A percentile compares a stretch with the other conserved stretches of the same genome.
Conservation (phyloP, 202 grass and related monocot genomes). For the Brachypodium distachyon region DNA sequence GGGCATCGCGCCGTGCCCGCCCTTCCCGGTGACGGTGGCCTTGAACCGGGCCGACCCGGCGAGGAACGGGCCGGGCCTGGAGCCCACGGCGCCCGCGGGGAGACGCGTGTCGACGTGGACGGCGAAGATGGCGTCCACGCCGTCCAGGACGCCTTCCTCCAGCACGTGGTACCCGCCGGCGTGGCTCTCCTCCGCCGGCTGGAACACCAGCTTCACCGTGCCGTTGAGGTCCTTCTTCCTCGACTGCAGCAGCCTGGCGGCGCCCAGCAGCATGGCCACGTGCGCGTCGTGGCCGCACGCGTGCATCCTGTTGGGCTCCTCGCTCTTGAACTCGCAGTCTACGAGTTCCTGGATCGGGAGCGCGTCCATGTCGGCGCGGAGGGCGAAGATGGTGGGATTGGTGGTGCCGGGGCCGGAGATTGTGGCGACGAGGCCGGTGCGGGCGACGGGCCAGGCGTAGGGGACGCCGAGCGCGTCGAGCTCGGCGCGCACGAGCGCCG, state of each 20-base stretch:
- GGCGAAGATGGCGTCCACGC: constrained; percentile 45
- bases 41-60: constrained; percentile 56
- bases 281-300: constrained; percentile 83
- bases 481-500: constrained; percentile 48
- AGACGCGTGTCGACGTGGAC: constrained; percentile 27
- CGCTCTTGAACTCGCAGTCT: constrained; percentile 79
- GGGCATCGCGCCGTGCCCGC: constrained; percentile 49
- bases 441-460: constrained; percentile 49
- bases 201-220: constrained; percentile 71
- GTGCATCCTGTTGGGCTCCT: constrained; percentile 77
- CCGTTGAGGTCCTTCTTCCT: constrained; percentile 36
- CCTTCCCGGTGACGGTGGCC: constrained; percentile 58
- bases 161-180: constrained; percentile 62
- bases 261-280: constrained; percentile 74
- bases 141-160: constrained; percentile 33
- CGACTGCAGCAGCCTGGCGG: constrained; percentile 54
- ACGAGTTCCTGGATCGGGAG: constrained; percentile 82
- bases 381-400: constrained; percentile 61
- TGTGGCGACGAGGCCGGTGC: constrained; percentile 54
- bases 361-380: constrained; percentile 88
- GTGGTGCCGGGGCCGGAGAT: constrained; percentile 30
- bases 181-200: constrained; percentile 56
- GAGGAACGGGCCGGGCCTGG: constrained; percentile 49
- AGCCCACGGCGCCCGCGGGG: constrained; percentile 22
- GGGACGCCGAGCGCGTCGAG: constrained; percentile 42